Evolutionary conservation across 768 basidiomycete species (phyloP).

Genomic region (Sarcodon aspratus): DNA sequence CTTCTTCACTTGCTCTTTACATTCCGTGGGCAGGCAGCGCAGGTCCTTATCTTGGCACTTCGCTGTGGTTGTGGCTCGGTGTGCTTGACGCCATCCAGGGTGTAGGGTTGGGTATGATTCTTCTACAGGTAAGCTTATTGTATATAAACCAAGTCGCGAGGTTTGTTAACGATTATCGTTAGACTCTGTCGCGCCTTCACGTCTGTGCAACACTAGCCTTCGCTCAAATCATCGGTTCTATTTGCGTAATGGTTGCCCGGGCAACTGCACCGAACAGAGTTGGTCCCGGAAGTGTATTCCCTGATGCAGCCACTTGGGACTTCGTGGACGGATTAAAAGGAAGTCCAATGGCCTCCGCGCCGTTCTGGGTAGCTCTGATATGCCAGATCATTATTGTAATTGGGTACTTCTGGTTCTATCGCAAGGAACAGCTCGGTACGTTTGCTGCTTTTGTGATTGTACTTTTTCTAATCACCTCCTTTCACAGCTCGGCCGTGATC

Average conservation of each 20-base stretch:
- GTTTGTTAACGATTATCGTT: background rate
- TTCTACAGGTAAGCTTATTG: constrained; percentile 41
- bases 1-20: constrained; percentile 85
- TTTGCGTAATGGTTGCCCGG: constrained; percentile 88
- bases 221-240: constrained; percentile 80
- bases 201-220: constrained; percentile 90
- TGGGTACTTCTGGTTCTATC: constrained; percentile 96
- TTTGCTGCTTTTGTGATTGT: constrained; percentile 3
- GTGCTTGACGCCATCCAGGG: constrained; percentile 92
- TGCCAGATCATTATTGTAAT: constrained; percentile 78
- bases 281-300: constrained; percentile 86
- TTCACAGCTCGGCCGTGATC: constrained; percentile 21
- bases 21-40: constrained; percentile 84
- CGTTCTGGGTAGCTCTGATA: constrained; percentile 80
- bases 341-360: constrained; percentile 74
- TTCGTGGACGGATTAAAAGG: constrained; percentile 55
- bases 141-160: background rate
- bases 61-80: constrained; percentile 92
- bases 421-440: constrained; percentile 85
- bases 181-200: constrained; percentile 85
- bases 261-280: constrained; percentile 85
- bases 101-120: constrained; percentile 87
- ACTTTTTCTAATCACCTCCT: background rate
- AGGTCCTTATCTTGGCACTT: constrained; percentile 84
- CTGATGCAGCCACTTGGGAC: constrained; percentile 87